phyloP scores from a whole-genome alignment of 768 basidiomycete genomes.

The Suillus weaverae region DNA sequence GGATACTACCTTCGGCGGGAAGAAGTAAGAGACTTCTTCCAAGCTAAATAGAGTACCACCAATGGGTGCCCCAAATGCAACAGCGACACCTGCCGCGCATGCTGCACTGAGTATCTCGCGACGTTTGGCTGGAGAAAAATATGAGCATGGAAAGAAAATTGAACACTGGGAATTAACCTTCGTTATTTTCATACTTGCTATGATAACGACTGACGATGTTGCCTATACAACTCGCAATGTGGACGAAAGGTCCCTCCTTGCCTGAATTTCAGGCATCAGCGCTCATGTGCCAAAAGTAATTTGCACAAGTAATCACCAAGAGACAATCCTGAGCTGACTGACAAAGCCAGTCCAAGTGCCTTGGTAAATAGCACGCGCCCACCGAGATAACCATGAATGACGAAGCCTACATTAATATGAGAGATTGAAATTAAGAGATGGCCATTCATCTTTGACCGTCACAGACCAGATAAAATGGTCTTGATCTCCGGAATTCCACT shows the following conservation, averaged over 20 bases:
- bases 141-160: not conserved
- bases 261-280: conserved; percentile 31
- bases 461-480: conserved; percentile 79
- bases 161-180: conserved; percentile 52
- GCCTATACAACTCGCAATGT: conserved; percentile 89
- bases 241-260: conserved; percentile 82
- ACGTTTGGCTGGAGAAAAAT: conserved; percentile 66
- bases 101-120: conserved; percentile 95
- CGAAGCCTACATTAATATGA: conserved; percentile 62
- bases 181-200: conserved; percentile 91
- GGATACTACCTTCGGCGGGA: conserved; percentile 78
- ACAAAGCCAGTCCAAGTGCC: conserved; percentile 82
- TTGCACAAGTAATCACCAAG: conserved; percentile 49
- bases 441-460: not conserved
- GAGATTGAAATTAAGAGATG: conserved; percentile 9
- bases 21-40: conserved; percentile 96
- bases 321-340: conserved; percentile 89
- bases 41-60: conserved; percentile 91
- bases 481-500: conserved; percentile 98
- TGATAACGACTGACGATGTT: conserved; percentile 90
- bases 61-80: conserved; percentile 96
- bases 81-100: conserved; percentile 95
- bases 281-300: conserved; percentile 4
- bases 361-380: conserved; percentile 88
- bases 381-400: conserved; percentile 96